These are phyloP conservation scores for Aureobasidium sp. DNA, from an alignment of 2,329 filamentous ascomycete species.

Conservation along the genomic window DNA sequence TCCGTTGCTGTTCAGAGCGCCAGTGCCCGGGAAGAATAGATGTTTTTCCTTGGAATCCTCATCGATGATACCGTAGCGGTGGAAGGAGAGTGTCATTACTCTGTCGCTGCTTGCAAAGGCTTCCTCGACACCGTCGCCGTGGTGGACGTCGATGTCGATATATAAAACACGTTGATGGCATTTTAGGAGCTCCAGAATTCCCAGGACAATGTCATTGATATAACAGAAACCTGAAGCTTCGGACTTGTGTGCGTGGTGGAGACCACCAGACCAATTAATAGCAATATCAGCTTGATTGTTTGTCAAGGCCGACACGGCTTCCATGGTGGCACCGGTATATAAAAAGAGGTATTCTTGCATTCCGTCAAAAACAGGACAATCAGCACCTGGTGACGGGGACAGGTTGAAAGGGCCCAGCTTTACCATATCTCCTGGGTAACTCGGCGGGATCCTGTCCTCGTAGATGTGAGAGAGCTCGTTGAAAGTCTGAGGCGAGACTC, in stretches of 20 bases:
- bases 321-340: constrained; percentile 82
- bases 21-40: constrained; percentile 59
- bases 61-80: constrained; percentile 67
- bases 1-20: constrained; percentile 58
- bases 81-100: constrained; percentile 89
- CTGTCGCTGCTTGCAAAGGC: constrained; percentile 84
- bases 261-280: constrained; percentile 92
- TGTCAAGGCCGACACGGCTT: constrained; percentile 82
- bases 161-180: constrained; percentile 81
- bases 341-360: constrained; percentile 92
- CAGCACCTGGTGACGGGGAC: constrained; percentile 52
- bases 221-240: constrained; percentile 97
- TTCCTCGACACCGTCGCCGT: constrained; percentile 84
- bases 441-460: constrained; percentile 34
- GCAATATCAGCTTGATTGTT: constrained; percentile 87
- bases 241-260: constrained; percentile 92
- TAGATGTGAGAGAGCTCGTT: constrained; percentile 47
- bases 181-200: constrained; percentile 78
- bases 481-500: constrained; percentile 27
- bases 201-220: constrained; percentile 96
- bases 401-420: constrained; percentile 65
- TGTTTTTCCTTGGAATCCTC: constrained; percentile 49
- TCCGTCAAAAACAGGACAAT: constrained; percentile 94
- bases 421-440: constrained; percentile 36
- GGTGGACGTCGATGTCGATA: constrained; percentile 89